These are phyloP conservation scores for Pyracantha coccinea DNA, from an alignment of 331 rosid genomes.

Conservation along the genomic window DNA sequence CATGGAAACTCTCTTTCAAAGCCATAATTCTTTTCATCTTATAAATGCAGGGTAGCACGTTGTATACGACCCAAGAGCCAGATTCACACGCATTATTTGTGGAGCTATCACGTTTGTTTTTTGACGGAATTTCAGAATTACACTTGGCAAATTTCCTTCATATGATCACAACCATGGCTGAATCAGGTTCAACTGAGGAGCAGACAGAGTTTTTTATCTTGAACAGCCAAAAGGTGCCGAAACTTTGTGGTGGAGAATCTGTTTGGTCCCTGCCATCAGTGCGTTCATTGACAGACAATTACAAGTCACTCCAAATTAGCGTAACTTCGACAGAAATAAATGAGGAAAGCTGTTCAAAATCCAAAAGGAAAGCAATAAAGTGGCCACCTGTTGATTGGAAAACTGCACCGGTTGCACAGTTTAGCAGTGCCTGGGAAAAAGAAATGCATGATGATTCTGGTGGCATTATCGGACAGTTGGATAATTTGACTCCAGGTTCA, in stretches of 20 bases:
- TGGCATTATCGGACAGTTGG: conserved; percentile 12
- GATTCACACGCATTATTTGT: conserved; percentile 69
- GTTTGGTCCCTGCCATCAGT: conserved; percentile 53
- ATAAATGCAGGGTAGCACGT: conserved; percentile 40
- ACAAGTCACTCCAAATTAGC: conserved; percentile 17
- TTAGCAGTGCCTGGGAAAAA: conserved; percentile 14
- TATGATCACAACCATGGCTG: conserved; percentile 69
- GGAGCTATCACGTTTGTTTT: conserved; percentile 74
- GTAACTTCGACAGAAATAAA: conserved; percentile 10
- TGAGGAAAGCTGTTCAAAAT: conserved; percentile 28
- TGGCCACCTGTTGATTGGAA: conserved; percentile 93
- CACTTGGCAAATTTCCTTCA: conserved; percentile 86
- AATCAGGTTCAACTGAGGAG: conserved; percentile 54
- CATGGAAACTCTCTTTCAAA: neutral
- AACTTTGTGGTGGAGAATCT: conserved; percentile 62
- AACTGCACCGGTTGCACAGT: conserved; percentile 42
- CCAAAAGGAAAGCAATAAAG: conserved; percentile 35
- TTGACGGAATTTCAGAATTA: conserved; percentile 50
- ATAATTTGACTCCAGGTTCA: conserved; percentile 33
- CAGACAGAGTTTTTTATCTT: conserved; percentile 60
- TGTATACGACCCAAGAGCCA: conserved; percentile 49
- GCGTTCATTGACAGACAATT: conserved; percentile 25
- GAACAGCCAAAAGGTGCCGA: conserved; percentile 60
- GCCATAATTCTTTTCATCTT: conserved; percentile 2
- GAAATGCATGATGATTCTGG: conserved; percentile 26